Base-by-base conservation (phyloP, 1,284 basidiomycete genomes). In the Fomitopsis betulina region DNA sequence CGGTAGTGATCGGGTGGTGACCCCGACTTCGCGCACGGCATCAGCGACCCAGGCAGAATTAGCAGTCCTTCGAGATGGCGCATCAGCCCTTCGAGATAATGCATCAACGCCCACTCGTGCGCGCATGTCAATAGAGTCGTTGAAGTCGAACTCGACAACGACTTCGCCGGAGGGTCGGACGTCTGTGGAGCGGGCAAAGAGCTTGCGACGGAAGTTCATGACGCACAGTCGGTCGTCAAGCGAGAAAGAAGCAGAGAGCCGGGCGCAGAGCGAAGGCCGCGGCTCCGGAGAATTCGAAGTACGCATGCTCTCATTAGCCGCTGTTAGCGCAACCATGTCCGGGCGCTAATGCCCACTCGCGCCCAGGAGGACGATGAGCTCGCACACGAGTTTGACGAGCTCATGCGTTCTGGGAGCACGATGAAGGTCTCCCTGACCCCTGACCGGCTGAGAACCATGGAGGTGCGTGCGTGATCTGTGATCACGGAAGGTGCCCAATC, bases 391-490 rank as follows among this genome's bases (percentile, higher is more conserved):
- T 97, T 97, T 72, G 94, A 97, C 73, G 86, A 93, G 70, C 78
- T 96, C 70, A 87, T 97, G 83, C 84, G 85, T 55, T 93, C 91
- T 59, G 86, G 88, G 57, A 80, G 89, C 56, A 96, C 94, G 9
- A 91, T 96, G 88, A 96, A 95, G 72, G 89, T 98, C 66, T 96
- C 94, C 52, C 80, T 98, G 60, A 98, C 96, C 30, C 96, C 96
- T 58, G 91, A 96, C 75, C 81, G 94, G 55, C 77, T 97, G 57
- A 90, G 87, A 72, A 91, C 86, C 40, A 94, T 95, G 82, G 93
- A 96, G 80, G 94, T 94, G 96, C 80, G 94, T 94, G 74, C 72
- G 74, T 68, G 42, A 42, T 42, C 21, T 42, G 21, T 30, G 25
- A n/a, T n/a, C 19, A 10, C 52, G 38, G 23, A 23, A 39, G 35